These are phyloP conservation scores for Nannizzia gypsea DNA, from an alignment of 2,329 filamentous ascomycete genomes.

Conservation along the genomic window DNA sequence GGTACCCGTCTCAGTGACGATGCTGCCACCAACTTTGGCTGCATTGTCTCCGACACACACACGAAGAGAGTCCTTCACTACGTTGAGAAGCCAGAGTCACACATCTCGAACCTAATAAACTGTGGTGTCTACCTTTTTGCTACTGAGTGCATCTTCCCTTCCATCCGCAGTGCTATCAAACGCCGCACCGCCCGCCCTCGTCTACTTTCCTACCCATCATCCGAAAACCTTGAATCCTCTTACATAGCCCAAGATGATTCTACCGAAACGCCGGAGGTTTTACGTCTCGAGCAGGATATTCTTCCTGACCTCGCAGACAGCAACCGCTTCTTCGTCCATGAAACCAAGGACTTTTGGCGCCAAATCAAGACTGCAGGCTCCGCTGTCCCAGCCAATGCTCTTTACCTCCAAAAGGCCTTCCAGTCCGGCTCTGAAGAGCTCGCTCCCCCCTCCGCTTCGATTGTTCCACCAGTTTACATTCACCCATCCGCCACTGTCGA, in stretches of 20 bases:
- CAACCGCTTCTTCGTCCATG: constrained; percentile 96
- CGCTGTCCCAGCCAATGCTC: constrained; percentile 87
- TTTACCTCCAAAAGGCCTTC: constrained; percentile 90
- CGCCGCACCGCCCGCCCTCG: constrained; percentile 83
- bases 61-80: constrained; percentile 95
- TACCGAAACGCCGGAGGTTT: constrained; percentile 66
- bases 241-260: constrained; percentile 60
- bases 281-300: constrained; percentile 94
- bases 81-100: constrained; percentile 95
- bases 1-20: constrained; percentile 86
- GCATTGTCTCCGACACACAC: constrained; percentile 89
- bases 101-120: constrained; percentile 98
- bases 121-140: constrained; percentile 97
- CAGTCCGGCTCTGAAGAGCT: constrained; percentile 74
- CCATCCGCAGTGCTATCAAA: constrained; percentile 89
- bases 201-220: constrained; percentile 87
- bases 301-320: constrained; percentile 89
- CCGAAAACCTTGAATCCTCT: constrained; percentile 73
- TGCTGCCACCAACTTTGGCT: constrained; percentile 89
- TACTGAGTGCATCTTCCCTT: constrained; percentile 91
- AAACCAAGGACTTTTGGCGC: constrained; percentile 99
- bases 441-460: constrained; percentile 68
- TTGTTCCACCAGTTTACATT: constrained; percentile 87
- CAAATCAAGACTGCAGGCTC: constrained; percentile 99
- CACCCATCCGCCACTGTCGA: constrained; percentile 84